A percentile compares a stretch with the other conserved stretches of the same genome.
phyloP scores from a whole-genome alignment of 2,329 filamentous ascomycete species.

The Botrytis medusae region DNA sequence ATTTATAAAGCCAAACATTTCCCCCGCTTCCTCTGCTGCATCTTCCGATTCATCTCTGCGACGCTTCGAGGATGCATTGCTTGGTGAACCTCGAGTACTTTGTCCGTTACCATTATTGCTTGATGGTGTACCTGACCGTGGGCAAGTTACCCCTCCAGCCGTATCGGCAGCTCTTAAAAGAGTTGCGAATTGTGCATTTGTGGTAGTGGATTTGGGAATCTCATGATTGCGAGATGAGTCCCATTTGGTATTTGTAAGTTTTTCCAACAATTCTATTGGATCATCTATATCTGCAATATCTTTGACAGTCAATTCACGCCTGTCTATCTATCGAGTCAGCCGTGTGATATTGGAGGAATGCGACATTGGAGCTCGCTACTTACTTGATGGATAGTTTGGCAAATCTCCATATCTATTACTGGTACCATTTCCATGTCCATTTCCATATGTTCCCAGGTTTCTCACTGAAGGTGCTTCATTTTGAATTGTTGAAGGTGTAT shows the following conservation, averaged over 20 bases:
- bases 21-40: slow-evolving; percentile 9
- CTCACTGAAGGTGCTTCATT: not conserved
- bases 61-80: slow-evolving; percentile 9
- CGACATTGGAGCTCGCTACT: slow-evolving; percentile 17
- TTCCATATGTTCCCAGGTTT: slow-evolving; percentile 13
- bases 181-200: slow-evolving; percentile 35
- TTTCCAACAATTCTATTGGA: slow-evolving; percentile 33
- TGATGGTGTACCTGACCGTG: slow-evolving; percentile 10
- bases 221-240: slow-evolving; percentile 22
- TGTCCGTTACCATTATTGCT: slow-evolving; percentile 12
- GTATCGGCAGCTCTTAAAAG: slow-evolving; percentile 35
- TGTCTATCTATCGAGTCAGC: slow-evolving; percentile 29
- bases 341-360: slow-evolving; percentile 20
- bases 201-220: not conserved
- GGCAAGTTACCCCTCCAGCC: slow-evolving; percentile 28
- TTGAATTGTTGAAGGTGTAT: slow-evolving; percentile 11
- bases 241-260: slow-evolving; percentile 33
- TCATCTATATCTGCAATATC: slow-evolving; percentile 31
- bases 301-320: slow-evolving; percentile 21
- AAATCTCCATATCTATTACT: slow-evolving; percentile 24
- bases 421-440: slow-evolving; percentile 21
- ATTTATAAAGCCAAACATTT: slow-evolving; percentile 21
- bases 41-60: slow-evolving; percentile 19
- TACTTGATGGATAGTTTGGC: slow-evolving; percentile 5
- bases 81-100: not conserved